Percentiles rank a stretch among this genome's conserved stretches.
Evolutionary conservation across 345 rosid species (phyloP).

Genomic region (Acer yangbiense): DNA sequence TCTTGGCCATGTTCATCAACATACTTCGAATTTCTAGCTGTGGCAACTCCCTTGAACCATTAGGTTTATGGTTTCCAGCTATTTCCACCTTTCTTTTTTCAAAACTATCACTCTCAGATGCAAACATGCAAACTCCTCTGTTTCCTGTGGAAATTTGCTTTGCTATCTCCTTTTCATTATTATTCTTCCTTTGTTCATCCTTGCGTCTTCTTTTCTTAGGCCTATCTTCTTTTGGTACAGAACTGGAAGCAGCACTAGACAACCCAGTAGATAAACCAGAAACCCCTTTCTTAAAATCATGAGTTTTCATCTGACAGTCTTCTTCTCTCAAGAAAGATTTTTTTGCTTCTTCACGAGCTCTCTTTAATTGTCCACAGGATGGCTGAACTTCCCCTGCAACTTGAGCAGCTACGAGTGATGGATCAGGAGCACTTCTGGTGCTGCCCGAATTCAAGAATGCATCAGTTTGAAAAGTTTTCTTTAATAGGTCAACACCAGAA

Average conservation of each 20-base stretch:
- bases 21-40: constrained; percentile 30
- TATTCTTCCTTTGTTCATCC: not conserved
- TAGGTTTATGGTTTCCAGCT: constrained; percentile 18
- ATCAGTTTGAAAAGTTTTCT: constrained; percentile 14
- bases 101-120: not conserved
- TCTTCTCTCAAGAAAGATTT: not conserved
- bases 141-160: not conserved
- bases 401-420: constrained; percentile 21
- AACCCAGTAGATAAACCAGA: not conserved
- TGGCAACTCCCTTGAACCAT: constrained; percentile 23
- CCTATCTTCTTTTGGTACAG: not conserved
- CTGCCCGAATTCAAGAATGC: constrained; percentile 22
- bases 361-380: constrained; percentile 27
- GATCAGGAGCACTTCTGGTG: constrained; percentile 9
- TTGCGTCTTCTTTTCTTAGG: not conserved
- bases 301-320: not conserved
- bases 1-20: constrained; percentile 42
- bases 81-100: not conserved
- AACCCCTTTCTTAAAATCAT: not conserved
- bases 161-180: not conserved
- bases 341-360: constrained; percentile 22
- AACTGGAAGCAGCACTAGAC: not conserved
- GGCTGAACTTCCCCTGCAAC: constrained; percentile 18
- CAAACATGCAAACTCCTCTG: not conserved
- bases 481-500: not conserved